phyloP scores from a whole-genome alignment of 2,329 filamentous ascomycete genomes.

The Penicillium hordei region DNA sequence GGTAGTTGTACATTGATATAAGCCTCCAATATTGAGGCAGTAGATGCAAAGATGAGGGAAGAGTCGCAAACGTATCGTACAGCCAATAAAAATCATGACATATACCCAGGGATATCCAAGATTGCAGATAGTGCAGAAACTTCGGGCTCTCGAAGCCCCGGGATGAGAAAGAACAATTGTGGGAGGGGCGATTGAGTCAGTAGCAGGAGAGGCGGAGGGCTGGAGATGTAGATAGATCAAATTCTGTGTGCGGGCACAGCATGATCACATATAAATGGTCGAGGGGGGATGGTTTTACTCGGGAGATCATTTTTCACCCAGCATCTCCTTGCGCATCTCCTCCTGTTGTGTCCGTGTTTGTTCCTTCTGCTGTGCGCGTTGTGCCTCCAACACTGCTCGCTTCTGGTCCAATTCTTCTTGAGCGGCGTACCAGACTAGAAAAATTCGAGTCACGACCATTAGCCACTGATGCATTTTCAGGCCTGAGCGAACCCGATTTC shows the following conservation, averaged over 20 bases:
- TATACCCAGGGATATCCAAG: constrained; percentile 1
- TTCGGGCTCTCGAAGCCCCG: neutral
- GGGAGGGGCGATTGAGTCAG: neutral
- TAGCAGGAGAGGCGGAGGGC: neutral
- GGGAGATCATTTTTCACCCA: constrained; percentile 33
- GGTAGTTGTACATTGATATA: constrained; percentile 40
- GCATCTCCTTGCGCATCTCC: constrained; percentile 42
- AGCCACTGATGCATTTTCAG: neutral
- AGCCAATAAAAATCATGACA: constrained; percentile 18
- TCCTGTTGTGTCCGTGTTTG: constrained; percentile 37
- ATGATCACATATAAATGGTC: neutral
- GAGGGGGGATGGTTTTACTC: neutral
- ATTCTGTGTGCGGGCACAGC: neutral
- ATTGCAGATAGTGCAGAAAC: neutral
- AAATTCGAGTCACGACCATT: neutral
- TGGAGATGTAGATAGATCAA: neutral
- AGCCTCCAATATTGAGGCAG: neutral
- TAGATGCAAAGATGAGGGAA: constrained; percentile 1
- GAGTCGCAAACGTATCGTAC: constrained; percentile 20
- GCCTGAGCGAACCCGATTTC: neutral
- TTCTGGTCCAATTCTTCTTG: constrained; percentile 38
- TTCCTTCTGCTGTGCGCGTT: constrained; percentile 30
- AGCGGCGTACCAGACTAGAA: constrained; percentile 42
- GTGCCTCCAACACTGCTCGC: constrained; percentile 26
- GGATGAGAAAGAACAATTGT: neutral